A percentile compares a stretch with the other conserved stretches of the same genome.
Evolutionary conservation across 495 filamentous ascomycete genomes (phyloP).

Genomic region (Lasiosphaeria ovina): DNA sequence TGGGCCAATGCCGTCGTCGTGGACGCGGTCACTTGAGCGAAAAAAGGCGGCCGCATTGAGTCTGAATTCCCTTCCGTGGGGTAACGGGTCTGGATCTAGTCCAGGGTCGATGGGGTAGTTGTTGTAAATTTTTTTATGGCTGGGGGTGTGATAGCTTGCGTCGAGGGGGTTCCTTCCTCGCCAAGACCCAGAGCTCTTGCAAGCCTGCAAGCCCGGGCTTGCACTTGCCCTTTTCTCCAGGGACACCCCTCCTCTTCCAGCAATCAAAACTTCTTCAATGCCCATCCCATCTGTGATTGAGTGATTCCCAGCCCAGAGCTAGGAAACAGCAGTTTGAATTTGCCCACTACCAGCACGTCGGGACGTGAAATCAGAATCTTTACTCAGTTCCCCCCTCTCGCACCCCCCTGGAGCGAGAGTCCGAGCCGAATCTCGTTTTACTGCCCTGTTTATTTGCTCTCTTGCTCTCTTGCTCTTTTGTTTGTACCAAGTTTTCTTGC

Average conservation of each 20-base stretch:
- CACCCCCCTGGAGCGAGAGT: not conserved
- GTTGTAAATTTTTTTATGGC: constrained; percentile 4
- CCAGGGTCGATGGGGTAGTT: not conserved
- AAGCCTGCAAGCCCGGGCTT: too few relatives aligned
- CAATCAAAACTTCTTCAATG: constrained; percentile 9
- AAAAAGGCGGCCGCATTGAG: constrained; percentile 36
- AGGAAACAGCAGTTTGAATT: not conserved
- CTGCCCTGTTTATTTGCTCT: not conserved
- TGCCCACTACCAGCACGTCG: constrained; percentile 12
- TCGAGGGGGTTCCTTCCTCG: not conserved
- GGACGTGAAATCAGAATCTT: constrained; percentile 11
- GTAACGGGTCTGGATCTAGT: constrained; percentile 23
- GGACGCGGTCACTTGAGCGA: constrained; percentile 40
- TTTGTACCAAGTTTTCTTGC: not conserved
- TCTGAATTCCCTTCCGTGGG: constrained; percentile 20
- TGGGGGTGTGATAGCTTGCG: constrained; percentile 10
- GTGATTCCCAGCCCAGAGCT: constrained; percentile 3
- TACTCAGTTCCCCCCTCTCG: not conserved
- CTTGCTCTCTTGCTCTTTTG: not conserved
- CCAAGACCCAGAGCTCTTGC: constrained; percentile 20
- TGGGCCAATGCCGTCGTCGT: constrained; percentile 34
- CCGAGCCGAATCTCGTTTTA: not conserved
- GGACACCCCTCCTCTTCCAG: constrained; percentile 17
- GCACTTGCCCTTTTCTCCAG: constrained; percentile 21
- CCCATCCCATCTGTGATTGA: constrained; percentile 8